A percentile compares a stretch with the other conserved stretches of the same genome.
These are phyloP conservation scores for Hansfordia pulvinata DNA, from an alignment of 2,329 filamentous ascomycete species.

Conservation along the genomic window DNA sequence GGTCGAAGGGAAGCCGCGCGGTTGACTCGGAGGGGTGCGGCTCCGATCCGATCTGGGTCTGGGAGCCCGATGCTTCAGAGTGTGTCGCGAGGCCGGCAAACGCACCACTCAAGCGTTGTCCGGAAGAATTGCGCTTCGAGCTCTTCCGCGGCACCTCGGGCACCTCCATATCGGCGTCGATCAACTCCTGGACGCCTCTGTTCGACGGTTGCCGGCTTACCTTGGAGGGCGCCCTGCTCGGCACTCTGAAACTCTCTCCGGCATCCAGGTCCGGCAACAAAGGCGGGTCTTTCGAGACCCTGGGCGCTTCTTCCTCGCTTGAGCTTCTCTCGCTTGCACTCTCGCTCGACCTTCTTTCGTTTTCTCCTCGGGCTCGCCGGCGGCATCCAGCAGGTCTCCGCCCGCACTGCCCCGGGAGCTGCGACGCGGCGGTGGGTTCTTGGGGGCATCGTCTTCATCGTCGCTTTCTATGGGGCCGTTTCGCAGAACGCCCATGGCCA, in stretches of 20 bases:
- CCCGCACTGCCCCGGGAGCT: slow-evolving; percentile 17
- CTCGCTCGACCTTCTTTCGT: no score
- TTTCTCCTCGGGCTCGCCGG: slow-evolving; percentile 27
- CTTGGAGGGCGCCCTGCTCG: slow-evolving; percentile 48
- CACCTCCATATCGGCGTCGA: slow-evolving; percentile 11
- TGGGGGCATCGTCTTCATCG: slow-evolving; percentile 32
- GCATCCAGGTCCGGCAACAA: slow-evolving; percentile 46
- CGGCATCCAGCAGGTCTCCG: slow-evolving; percentile 29
- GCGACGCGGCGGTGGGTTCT: slow-evolving; percentile 14
- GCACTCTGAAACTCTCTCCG: slow-evolving; percentile 46
- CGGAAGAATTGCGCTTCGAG: slow-evolving; percentile 46
- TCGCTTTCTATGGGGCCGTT: slow-evolving; percentile 53
- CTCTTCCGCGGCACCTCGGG: slow-evolving; percentile 57
- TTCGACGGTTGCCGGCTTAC: slow-evolving; percentile 28
- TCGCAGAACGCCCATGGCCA: slow-evolving; percentile 45
- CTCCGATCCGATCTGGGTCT: slow-evolving; percentile 2
- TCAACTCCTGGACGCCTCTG: slow-evolving; percentile 18
- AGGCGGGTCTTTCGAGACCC: slow-evolving; percentile 34
- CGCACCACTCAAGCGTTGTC: slow-evolving; percentile 18
- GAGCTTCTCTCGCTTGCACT: no score
- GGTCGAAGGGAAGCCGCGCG: slow-evolving; percentile 41
- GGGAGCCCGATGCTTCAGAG: slow-evolving; percentile 4
- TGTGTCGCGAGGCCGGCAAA: slow-evolving; percentile 19
- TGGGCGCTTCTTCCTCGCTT: neutral
- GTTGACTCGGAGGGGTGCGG: slow-evolving; percentile 9